Evolutionary conservation across 352 stramenopile genomes (phyloP).

Genomic region (Globisporangium megalacanthum): DNA sequence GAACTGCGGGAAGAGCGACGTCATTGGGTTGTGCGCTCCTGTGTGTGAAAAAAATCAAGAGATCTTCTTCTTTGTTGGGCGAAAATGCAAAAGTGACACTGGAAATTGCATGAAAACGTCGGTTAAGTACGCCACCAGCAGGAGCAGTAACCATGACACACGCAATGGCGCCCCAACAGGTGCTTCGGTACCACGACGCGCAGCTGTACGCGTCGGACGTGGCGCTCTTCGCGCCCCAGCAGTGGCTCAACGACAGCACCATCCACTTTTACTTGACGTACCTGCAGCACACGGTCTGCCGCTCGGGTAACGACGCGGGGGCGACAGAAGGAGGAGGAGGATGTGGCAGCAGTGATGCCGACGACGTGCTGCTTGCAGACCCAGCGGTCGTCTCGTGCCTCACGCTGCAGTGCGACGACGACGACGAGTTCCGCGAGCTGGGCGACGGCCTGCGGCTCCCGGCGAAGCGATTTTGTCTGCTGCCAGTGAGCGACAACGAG

Average conservation of each 20-base stretch:
- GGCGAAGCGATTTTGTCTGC: constrained; percentile 36
- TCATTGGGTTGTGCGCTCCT: constrained; percentile 15
- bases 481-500: constrained; percentile 72
- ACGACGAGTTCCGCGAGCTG: constrained; percentile 67
- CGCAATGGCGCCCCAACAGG: constrained; percentile 19
- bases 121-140: too few relatives aligned
- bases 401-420: constrained; percentile 78
- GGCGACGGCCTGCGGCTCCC: constrained; percentile 35
- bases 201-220: constrained; percentile 81
- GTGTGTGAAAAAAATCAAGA: not conserved
- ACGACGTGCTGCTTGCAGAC: constrained; percentile 61
- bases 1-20: constrained; percentile 75
- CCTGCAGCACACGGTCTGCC: constrained; percentile 37
- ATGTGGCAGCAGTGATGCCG: not conserved
- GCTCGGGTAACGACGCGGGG: not conserved
- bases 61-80: constrained; percentile 11
- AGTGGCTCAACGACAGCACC: constrained; percentile 83
- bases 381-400: constrained; percentile 76
- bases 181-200: constrained; percentile 78
- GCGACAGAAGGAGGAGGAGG: constrained; percentile 1
- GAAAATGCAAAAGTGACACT: constrained; percentile 9
- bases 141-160: not conserved
- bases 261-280: constrained; percentile 84
- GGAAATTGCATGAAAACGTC: not conserved
- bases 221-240: constrained; percentile 40